phyloP scores from a whole-genome alignment of 139 green algal species.

The Helicosporidium sp. region DNA sequence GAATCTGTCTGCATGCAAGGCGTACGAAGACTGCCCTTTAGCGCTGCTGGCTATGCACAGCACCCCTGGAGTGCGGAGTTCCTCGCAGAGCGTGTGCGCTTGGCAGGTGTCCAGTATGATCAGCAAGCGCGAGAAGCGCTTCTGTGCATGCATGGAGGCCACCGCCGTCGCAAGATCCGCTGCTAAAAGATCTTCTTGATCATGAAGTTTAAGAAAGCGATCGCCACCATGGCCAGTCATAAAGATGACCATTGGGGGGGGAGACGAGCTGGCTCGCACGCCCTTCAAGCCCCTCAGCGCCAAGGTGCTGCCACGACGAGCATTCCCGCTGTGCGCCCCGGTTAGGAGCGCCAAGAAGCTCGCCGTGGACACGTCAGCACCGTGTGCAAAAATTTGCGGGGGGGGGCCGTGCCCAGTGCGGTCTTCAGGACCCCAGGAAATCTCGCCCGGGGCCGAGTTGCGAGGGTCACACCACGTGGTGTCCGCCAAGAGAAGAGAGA shows the following conservation, averaged over 20 bases:
- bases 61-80: slow-evolving; percentile 32
- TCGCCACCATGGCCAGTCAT: slow-evolving; percentile 74
- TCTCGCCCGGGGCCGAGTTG: not conserved
- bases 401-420: too few species aligned
- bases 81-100: slow-evolving; percentile 42
- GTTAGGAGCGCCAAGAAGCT: too few species aligned
- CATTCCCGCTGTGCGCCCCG: too few species aligned
- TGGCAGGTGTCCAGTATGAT: slow-evolving; percentile 88
- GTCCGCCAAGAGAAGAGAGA: not conserved
- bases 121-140: slow-evolving; percentile 47
- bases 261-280: too few species aligned
- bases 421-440: too few species aligned
- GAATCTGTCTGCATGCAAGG: slow-evolving; percentile 1
- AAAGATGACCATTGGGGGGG: slow-evolving; percentile 81
- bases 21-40: slow-evolving; percentile 20
- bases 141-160: slow-evolving; percentile 20
- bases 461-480: not conserved
- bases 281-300: too few species aligned
- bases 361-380: too few species aligned
- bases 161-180: slow-evolving; percentile 33
- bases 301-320: not conserved
- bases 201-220: slow-evolving; percentile 93
- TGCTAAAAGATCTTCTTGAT: slow-evolving; percentile 41
- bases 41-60: slow-evolving; percentile 38
- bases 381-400: too few species aligned